Evolutionary conservation across 2,329 filamentous ascomycete genomes (phyloP).

Genomic region (Scolecobasidium constrictum): DNA sequence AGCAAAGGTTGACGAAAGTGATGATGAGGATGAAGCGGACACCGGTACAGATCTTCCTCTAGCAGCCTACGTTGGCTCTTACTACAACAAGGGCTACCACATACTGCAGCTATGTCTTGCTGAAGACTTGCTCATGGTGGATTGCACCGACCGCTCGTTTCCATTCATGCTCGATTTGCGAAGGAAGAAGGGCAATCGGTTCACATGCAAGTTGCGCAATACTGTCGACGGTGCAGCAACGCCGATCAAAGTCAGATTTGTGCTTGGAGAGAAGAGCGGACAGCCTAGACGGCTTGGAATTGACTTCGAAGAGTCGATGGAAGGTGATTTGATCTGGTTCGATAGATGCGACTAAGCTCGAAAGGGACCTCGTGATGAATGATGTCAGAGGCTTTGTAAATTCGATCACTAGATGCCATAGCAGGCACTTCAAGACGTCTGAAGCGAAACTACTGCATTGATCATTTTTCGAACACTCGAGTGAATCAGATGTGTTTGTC

Average conservation of each 20-base stretch:
- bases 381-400: too few species aligned
- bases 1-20: not conserved
- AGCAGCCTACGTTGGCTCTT: constrained; percentile 1
- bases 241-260: not conserved
- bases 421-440: too few species aligned
- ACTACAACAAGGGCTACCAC: constrained; percentile 7
- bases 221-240: not conserved
- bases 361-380: too few species aligned
- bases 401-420: too few species aligned
- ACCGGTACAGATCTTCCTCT: not conserved
- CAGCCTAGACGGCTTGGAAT: not conserved
- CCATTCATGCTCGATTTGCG: not conserved
- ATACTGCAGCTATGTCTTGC: not conserved
- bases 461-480: too few species aligned
- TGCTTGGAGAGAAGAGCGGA: not conserved
- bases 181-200: not conserved
- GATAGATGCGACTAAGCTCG: too few species aligned
- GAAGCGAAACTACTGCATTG: too few species aligned
- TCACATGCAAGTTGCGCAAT: not conserved
- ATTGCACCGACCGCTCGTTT: not conserved
- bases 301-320: not conserved
- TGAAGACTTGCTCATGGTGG: not conserved
- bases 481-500: too few species aligned
- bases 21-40: not conserved
- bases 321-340: not conserved